These are phyloP conservation scores for Colletotrichum paranaense DNA, from an alignment of 2,329 filamentous ascomycete species.

Conservation along the genomic window DNA sequence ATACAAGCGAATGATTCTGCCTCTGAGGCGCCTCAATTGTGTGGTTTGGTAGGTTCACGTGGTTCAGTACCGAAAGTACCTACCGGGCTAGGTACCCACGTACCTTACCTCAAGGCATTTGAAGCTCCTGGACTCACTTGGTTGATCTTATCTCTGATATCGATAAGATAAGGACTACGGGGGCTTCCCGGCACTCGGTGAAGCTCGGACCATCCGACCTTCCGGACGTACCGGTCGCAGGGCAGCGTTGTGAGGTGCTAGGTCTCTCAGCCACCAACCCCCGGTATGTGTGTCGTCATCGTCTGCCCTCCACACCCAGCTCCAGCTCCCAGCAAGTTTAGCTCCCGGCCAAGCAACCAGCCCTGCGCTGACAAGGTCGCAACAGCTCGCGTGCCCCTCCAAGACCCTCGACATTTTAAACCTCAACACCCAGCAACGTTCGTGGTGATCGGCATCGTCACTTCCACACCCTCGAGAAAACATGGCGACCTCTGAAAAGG, in stretches of 20 bases:
- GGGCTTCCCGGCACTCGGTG: neutral
- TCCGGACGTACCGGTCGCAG: neutral
- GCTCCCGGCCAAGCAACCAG: slow-evolving; percentile 4
- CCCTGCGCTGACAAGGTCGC: slow-evolving; percentile 1
- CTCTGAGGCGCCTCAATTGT: neutral
- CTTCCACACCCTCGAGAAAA: slow-evolving; percentile 4
- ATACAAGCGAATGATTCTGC: neutral
- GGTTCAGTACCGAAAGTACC: neutral
- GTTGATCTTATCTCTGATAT: neutral
- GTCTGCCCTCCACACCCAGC: neutral
- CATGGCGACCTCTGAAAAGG: slow-evolving; percentile 43
- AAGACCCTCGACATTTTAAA: neutral
- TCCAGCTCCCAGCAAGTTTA: slow-evolving; percentile 8
- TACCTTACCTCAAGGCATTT: no score
- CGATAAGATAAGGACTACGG: neutral
- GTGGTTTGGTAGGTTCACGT: neutral
- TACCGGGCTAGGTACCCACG: no score
- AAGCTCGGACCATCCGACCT: neutral
- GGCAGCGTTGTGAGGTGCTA: neutral
- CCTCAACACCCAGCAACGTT: neutral
- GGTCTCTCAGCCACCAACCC: slow-evolving; percentile 5
- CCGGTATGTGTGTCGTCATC: slow-evolving; percentile 31
- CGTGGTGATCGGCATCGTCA: slow-evolving; percentile 3
- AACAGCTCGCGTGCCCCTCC: slow-evolving; percentile 21
- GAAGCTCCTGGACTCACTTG: no score